Percentiles rank a stretch among this genome's conserved stretches.
phyloP scores from a whole-genome alignment of 2,329 filamentous ascomycete genomes.

The Tolypocladium inflatum region DNA sequence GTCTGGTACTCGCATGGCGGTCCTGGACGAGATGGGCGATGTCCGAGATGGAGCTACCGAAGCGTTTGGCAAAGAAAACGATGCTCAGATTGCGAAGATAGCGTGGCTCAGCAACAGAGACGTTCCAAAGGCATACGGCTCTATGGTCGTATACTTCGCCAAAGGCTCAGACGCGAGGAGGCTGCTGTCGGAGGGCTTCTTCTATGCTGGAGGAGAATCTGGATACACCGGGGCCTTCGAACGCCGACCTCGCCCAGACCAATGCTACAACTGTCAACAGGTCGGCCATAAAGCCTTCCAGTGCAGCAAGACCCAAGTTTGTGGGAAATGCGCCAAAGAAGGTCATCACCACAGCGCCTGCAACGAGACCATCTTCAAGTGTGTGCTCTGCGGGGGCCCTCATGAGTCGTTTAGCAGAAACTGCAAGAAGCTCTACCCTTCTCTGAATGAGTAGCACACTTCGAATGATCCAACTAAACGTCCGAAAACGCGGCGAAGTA shows the following conservation, averaged over 20 bases:
- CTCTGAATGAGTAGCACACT: constrained; percentile 9
- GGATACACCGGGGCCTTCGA: constrained; percentile 10
- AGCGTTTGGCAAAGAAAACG: constrained; percentile 13
- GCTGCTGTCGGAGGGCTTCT: constrained; percentile 11
- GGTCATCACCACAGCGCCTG: constrained; percentile 11
- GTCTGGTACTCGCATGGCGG: constrained; percentile 7
- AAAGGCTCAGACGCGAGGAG: constrained; percentile 9
- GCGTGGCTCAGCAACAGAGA: constrained; percentile 13
- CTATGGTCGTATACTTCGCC: constrained; percentile 12
- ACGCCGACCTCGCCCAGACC: constrained; percentile 10
- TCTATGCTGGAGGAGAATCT: constrained; percentile 11
- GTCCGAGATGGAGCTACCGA: constrained; percentile 6
- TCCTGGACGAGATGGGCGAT: constrained; percentile 10
- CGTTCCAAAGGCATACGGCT: constrained; percentile 13
- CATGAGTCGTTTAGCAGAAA: constrained; percentile 14
- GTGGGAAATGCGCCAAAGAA: constrained; percentile 7
- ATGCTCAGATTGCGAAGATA: constrained; percentile 12
- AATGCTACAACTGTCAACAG: constrained; percentile 21
- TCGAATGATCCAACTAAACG: constrained; percentile 9
- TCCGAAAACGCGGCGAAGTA: constrained; percentile 6
- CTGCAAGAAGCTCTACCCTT: constrained; percentile 10
- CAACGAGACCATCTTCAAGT: constrained; percentile 7
- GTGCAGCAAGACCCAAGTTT: constrained; percentile 13
- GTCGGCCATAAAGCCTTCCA: constrained; percentile 17
- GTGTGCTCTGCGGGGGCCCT: constrained; percentile 9